phyloP scores from a whole-genome alignment of 1,284 basidiomycete species.

The Cryptococcus hybrid region DNA sequence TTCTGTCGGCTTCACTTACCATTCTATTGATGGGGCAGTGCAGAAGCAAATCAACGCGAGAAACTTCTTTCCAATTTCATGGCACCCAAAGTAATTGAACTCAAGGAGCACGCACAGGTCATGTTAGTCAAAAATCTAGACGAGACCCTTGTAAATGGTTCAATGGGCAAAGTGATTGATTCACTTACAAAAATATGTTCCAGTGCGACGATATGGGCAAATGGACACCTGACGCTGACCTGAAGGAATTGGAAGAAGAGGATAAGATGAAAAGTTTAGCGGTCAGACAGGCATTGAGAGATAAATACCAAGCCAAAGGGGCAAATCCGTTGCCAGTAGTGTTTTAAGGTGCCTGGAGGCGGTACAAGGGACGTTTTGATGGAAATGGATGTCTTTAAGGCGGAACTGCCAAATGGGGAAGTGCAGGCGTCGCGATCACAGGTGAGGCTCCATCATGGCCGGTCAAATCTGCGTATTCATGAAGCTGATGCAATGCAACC shows the following conservation, averaged over 20 bases:
- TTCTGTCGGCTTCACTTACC: constrained; percentile 54
- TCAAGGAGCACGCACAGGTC: constrained; percentile 65
- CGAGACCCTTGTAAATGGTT: constrained; percentile 77
- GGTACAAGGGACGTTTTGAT: constrained; percentile 60
- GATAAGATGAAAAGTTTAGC: constrained; percentile 48
- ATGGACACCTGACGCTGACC: constrained; percentile 25
- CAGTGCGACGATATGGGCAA: constrained; percentile 25
- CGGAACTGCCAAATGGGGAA: constrained; percentile 78
- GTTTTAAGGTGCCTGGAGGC: constrained; percentile 64
- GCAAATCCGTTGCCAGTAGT: constrained; percentile 65
- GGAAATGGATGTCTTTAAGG: constrained; percentile 75
- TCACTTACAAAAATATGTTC: constrained; percentile 50
- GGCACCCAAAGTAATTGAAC: constrained; percentile 59
- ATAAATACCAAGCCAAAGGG: constrained; percentile 31
- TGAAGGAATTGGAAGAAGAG: constrained; percentile 18
- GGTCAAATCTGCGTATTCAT: not conserved
- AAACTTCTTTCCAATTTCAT: constrained; percentile 72
- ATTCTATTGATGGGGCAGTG: constrained; percentile 58
- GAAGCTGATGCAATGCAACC: constrained; percentile 19
- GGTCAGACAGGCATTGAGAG: constrained; percentile 37
- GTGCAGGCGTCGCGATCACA: constrained; percentile 70
- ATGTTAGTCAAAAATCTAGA: constrained; percentile 77
- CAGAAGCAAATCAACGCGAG: constrained; percentile 57
- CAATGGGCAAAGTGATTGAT: constrained; percentile 71
- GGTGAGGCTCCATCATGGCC: constrained; percentile 50